Evolutionary conservation across 768 basidiomycete species (phyloP).

Genomic region (Suillus paluster): DNA sequence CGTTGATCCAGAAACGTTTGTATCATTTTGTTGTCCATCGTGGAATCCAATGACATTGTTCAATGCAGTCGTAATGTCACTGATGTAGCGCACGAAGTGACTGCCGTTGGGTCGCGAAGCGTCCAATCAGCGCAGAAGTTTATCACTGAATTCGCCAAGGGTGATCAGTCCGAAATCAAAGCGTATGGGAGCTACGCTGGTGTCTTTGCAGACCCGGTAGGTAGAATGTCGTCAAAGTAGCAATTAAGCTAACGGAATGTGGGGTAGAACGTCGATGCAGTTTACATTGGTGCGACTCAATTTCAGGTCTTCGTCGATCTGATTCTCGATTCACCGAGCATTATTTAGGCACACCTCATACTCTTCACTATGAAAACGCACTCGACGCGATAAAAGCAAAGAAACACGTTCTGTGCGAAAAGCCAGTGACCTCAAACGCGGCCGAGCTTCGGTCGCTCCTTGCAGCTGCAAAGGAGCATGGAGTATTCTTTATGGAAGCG

Average conservation of each 20-base stretch:
- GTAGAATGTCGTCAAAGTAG: slow-evolving; percentile 21
- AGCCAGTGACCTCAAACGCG: slow-evolving; percentile 80
- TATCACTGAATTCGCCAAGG: slow-evolving; percentile 54
- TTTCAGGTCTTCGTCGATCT: not conserved
- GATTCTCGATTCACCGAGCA: not conserved
- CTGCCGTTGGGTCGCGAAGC: slow-evolving; percentile 79
- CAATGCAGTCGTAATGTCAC: slow-evolving; percentile 60
- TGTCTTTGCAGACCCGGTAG: slow-evolving; percentile 71
- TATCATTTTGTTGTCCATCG: slow-evolving; percentile 18
- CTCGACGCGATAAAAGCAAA: slow-evolving; percentile 75
- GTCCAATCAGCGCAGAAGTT: slow-evolving; percentile 72
- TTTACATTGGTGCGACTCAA: slow-evolving; percentile 65
- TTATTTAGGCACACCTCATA: slow-evolving; percentile 79
- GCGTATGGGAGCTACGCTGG: slow-evolving; percentile 76
- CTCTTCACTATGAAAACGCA: slow-evolving; percentile 79
- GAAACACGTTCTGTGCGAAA: slow-evolving; percentile 90
- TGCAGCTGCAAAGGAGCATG: slow-evolving; percentile 72
- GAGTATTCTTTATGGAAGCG: slow-evolving; percentile 92
- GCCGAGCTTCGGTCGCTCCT: slow-evolving; percentile 78
- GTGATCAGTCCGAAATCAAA: slow-evolving; percentile 59
- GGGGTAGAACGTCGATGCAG: slow-evolving; percentile 67
- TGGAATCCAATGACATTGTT: not conserved
- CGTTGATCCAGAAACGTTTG: slow-evolving; percentile 74
- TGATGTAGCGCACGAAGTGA: slow-evolving; percentile 70
- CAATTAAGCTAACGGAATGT: not conserved